Evolutionary conservation across 1,139 yeast species (phyloP), one percentile per base, ranked within the genome.

Genomic region (Scheffersomyces parashehatae): DNA sequence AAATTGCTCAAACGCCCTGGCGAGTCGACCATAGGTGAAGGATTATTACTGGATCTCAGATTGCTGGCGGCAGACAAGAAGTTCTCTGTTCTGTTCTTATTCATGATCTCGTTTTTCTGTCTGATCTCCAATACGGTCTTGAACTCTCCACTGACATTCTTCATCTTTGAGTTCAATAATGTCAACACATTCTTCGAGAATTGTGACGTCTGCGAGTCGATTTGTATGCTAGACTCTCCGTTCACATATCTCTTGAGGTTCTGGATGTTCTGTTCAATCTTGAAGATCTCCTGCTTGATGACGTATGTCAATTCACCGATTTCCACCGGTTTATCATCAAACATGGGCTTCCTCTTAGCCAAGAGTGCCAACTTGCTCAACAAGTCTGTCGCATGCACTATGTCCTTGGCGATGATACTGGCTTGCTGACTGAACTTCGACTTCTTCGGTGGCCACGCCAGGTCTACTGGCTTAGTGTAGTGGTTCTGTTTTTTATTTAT

Each of bases 311-410:
- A 73, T 63, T 93, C 97, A 14, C 93, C 88, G 49, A 95, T 88
- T 61, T 93, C 99, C 28, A 88, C 84, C 1, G 99, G 97, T 54
- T 87, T 84, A 64, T 95, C 99, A 60, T 91, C 97, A 56, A 93
- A 88, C 58, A 93, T 68, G n/a, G 97, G 96, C 62, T 90, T 91
- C 54, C 91, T 74, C 62, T 86, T 88, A 8, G 99, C 97, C 50
- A 93, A 66, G 37, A 81, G 56, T 1, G 99, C 97, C 40, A 93
- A 73, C 54, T 90, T 85, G 39, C 87, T 82, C 47, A 95, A 74
- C 56, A 90, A 73, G 45, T 83, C 90, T 2, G 97, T 91, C n/a
- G 95, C 89, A 47, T 83, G 85, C 13, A 90, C 85, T 44, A 93
- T 89, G 58, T 93, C 97, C 56, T 83, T 85, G 40, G 98, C 97